Evolutionary conservation across 257 asterid species (phyloP).

Genomic region (Nicotiana benthamiana): DNA sequence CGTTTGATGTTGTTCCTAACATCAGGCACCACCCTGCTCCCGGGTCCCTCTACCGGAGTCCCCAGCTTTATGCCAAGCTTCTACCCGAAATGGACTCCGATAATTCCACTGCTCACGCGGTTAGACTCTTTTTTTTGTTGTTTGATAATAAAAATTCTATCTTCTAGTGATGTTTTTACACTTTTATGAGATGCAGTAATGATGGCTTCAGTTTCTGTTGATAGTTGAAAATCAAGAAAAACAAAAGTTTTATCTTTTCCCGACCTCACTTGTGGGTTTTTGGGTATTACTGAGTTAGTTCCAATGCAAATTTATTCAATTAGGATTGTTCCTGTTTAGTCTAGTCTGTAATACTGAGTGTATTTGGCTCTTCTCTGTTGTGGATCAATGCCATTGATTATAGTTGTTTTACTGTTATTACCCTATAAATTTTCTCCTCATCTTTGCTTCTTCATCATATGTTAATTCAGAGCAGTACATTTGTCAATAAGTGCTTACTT

Average conservation of each 20-base stretch:
- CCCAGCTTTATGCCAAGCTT: slow-evolving; percentile 65
- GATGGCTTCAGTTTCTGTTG: not conserved
- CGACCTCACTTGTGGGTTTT: not conserved
- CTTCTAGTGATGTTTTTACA: not conserved
- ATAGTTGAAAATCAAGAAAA: not conserved
- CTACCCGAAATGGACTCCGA: slow-evolving; percentile 67
- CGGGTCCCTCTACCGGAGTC: slow-evolving; percentile 88
- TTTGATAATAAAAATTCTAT: not conserved
- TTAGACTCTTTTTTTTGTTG: slow-evolving; percentile 18
- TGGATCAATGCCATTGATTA: not conserved
- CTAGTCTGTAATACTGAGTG: not conserved
- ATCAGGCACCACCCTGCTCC: slow-evolving; percentile 49
- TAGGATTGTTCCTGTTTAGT: not conserved
- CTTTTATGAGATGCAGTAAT: not conserved
- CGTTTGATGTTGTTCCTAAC: slow-evolving; percentile 68
- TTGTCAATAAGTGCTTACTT: not conserved
- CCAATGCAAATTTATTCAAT: not conserved
- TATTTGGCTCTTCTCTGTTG: not conserved
- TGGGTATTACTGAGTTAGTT: not conserved
- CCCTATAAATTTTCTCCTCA: not conserved
- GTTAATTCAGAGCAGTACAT: not conserved
- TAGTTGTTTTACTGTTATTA: not conserved
- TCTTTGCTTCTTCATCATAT: not conserved
- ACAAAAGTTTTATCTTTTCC: not conserved
- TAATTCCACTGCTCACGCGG: slow-evolving; percentile 83